Evolutionary conservation across 768 basidiomycete species (phyloP).

Genomic region (Tricholoma furcatifolium): DNA sequence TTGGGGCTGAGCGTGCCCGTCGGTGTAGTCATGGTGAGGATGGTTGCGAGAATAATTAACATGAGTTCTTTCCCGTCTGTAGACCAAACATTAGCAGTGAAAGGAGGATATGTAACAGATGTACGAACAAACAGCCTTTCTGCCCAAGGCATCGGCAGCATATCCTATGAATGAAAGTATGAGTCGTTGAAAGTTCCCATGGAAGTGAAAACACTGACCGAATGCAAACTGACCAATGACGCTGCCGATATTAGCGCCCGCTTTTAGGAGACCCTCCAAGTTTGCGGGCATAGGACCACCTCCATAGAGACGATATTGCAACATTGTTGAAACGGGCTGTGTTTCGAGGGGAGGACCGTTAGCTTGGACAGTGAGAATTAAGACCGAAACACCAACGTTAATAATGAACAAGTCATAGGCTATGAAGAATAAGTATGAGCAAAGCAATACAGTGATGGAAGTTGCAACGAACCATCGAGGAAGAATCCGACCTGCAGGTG

Average conservation of each 20-base stretch:
- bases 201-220: constrained; percentile 30
- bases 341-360: not conserved
- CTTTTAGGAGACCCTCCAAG: constrained; percentile 62
- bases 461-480: constrained; percentile 52
- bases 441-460: not conserved
- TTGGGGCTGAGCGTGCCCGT: constrained; percentile 57
- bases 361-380: not conserved
- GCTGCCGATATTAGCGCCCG: constrained; percentile 68
- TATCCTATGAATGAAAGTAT: constrained; percentile 40
- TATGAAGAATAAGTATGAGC: constrained; percentile 17
- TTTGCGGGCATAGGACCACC: constrained; percentile 49
- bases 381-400: constrained; percentile 40
- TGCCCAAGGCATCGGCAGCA: constrained; percentile 63
- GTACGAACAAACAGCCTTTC: constrained; percentile 60
- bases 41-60: constrained; percentile 77
- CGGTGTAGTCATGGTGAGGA: constrained; percentile 64
- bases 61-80: constrained; percentile 77
- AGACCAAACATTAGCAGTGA: not conserved
- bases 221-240: constrained; percentile 70
- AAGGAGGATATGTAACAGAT: not conserved
- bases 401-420: constrained; percentile 75
- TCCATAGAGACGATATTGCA: constrained; percentile 62
- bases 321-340: constrained; percentile 66
- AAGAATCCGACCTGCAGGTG: constrained; percentile 63
- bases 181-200: not conserved